phyloP scores from a whole-genome alignment of 208 protist species.

The Hexamita inflata region DNA sequence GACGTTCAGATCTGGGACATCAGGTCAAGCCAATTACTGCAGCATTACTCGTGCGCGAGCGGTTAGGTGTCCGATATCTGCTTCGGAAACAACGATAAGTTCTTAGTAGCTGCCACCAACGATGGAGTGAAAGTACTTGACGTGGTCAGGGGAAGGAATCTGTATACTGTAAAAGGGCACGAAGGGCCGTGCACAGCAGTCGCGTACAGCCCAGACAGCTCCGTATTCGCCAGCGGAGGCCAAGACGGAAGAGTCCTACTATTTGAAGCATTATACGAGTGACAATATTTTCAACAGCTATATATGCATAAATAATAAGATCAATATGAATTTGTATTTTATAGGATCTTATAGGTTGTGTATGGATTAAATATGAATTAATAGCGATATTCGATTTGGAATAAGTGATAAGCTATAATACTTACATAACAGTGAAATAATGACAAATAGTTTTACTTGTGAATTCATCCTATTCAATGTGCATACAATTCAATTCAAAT shows the following conservation, averaged over 20 bases:
- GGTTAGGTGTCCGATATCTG: slow-evolving; percentile 46
- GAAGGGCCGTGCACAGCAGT: background rate
- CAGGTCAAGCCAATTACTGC: slow-evolving; percentile 52
- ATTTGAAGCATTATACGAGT: no score
- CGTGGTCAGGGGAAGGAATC: background rate
- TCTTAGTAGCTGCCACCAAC: background rate
- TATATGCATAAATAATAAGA: no score
- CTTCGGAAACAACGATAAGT: background rate
- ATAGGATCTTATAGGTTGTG: no score
- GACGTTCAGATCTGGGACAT: slow-evolving; percentile 61
- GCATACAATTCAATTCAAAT: no score
- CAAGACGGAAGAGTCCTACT: slow-evolving; percentile 14
- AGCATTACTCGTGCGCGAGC: slow-evolving; percentile 57
- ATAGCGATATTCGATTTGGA: no score
- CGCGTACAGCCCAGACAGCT: background rate
- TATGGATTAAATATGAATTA: no score
- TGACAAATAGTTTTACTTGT: no score
- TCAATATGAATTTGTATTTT: no score
- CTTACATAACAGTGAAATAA: no score
- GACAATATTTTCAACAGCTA: no score
- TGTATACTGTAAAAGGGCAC: slow-evolving; percentile 23
- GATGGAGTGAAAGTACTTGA: background rate
- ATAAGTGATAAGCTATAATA: no score
- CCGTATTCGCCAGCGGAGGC: slow-evolving; percentile 1
- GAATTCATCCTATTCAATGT: no score